phyloP scores from a whole-genome alignment of 2,329 filamentous ascomycete genomes.

The Phyllosticta citriasiana region DNA sequence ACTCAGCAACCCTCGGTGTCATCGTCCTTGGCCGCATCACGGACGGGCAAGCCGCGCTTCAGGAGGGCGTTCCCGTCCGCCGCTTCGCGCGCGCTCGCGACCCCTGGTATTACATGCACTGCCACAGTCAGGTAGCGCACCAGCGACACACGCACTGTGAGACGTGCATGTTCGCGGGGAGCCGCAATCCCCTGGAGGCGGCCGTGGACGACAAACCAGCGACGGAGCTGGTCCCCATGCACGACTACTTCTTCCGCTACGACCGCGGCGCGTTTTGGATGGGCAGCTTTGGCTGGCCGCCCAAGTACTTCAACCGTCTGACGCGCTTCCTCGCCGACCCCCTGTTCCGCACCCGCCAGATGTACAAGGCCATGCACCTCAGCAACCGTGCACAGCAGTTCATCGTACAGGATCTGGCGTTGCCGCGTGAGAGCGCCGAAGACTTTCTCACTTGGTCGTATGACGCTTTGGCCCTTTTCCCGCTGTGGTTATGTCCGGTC shows the following conservation, averaged over 20 bases:
- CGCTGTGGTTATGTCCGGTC: conserved; percentile 40
- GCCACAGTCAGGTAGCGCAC: conserved; percentile 27
- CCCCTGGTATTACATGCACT: conserved; percentile 43
- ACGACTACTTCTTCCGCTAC: conserved; percentile 62
- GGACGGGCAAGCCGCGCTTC: conserved; percentile 12
- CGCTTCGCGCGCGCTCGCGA: conserved; percentile 35
- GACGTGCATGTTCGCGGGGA: not conserved
- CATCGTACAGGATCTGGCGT: conserved; percentile 54
- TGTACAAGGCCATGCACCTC: conserved; percentile 56
- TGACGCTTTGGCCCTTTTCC: conserved; percentile 33
- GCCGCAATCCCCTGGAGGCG: not conserved
- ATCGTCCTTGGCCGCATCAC: conserved; percentile 37
- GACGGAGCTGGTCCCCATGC: conserved; percentile 49
- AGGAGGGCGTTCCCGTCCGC: conserved; percentile 11
- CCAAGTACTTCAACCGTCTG: conserved; percentile 53
- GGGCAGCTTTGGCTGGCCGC: conserved; percentile 53
- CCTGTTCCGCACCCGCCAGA: conserved; percentile 53
- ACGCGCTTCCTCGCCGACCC: conserved; percentile 53
- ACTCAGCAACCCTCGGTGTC: conserved; percentile 31
- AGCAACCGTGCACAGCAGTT: conserved; percentile 50
- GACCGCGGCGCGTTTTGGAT: conserved; percentile 63
- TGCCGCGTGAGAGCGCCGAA: conserved; percentile 34
- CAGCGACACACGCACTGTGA: conserved; percentile 26
- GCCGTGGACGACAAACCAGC: conserved; percentile 20
- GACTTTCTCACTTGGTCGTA: conserved; percentile 36